Conservation (phyloP, 1,284 basidiomycete species). For the Coniferiporia sulphurascens region DNA sequence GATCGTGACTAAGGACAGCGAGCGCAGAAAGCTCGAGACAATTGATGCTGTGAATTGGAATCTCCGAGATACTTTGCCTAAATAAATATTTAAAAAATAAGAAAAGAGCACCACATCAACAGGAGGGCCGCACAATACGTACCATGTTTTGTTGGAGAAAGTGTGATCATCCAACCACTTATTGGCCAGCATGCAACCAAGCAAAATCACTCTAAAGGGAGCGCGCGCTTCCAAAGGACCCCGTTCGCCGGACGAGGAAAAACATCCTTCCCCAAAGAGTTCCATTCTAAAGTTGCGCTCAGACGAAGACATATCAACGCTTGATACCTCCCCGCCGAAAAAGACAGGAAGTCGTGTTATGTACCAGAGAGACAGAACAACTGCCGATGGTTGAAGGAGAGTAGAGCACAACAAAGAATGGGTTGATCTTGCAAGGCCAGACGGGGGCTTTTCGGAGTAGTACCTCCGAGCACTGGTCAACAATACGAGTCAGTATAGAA, state of each 20-base stretch:
- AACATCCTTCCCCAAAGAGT: conserved; percentile 53
- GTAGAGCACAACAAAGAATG: conserved; percentile 75
- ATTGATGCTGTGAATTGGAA: conserved; percentile 65
- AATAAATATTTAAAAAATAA: conserved; percentile 4
- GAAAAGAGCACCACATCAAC: conserved; percentile 10
- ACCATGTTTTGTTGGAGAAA: conserved; percentile 91
- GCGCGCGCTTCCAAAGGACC: conserved; percentile 45
- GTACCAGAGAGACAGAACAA: conserved; percentile 80
- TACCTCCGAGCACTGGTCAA: conserved; percentile 30
- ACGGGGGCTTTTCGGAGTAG: conserved; percentile 44
- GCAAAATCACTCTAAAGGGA: conserved; percentile 67
- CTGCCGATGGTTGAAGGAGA: conserved; percentile 73
- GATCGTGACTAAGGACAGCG: conserved; percentile 62
- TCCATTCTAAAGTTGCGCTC: conserved; percentile 37
- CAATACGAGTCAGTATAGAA: conserved; percentile 14
- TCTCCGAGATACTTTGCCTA: conserved; percentile 75
- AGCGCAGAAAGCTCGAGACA: conserved; percentile 63
- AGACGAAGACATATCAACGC: conserved; percentile 17
- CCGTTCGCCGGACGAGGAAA: conserved; percentile 53
- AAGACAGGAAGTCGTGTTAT: conserved; percentile 75
- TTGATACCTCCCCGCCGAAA: conserved; percentile 27
- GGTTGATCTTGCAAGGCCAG: conserved; percentile 54
- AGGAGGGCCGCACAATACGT: conserved; percentile 26
- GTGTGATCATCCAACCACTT: conserved; percentile 93
- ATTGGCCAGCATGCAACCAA: conserved; percentile 87